These are phyloP conservation scores for Globisporangium splendens DNA, from an alignment of 352 stramenopile genomes.

Conservation along the genomic window DNA sequence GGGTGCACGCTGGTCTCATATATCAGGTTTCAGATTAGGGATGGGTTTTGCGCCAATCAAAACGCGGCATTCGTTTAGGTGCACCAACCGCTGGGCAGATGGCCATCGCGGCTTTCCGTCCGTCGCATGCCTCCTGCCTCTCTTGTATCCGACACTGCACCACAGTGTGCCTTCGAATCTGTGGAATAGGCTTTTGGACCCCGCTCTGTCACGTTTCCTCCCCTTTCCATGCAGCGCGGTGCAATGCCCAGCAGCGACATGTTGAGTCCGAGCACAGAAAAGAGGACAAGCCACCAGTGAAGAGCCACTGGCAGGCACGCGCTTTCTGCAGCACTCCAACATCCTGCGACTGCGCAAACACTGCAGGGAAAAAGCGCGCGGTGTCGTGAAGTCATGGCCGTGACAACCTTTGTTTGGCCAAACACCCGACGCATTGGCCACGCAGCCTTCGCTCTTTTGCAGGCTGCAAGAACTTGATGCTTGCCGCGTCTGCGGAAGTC, in stretches of 20 bases:
- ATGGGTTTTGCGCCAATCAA: neutral
- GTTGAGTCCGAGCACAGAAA: neutral
- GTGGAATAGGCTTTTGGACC: neutral
- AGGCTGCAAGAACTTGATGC: neutral
- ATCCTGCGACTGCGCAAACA: slow-evolving; percentile 10
- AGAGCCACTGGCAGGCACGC: slow-evolving; percentile 6
- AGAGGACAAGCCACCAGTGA: neutral
- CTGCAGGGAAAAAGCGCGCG: slow-evolving; percentile 7
- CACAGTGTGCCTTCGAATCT: neutral
- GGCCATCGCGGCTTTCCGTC: too few species aligned
- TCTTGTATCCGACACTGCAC: neutral
- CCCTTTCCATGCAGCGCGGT: neutral
- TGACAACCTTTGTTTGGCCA: neutral
- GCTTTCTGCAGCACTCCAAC: neutral
- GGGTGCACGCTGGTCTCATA: too few species aligned
- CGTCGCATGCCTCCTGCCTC: neutral
- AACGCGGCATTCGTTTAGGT: neutral
- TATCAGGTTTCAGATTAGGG: neutral
- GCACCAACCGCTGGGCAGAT: too few species aligned
- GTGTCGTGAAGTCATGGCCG: slow-evolving; percentile 1
- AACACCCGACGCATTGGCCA: neutral
- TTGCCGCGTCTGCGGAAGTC: neutral
- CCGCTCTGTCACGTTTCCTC: slow-evolving; percentile 2
- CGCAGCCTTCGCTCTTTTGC: neutral
- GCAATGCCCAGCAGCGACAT: slow-evolving; percentile 3